Evolutionary conservation across 768 basidiomycete genomes (phyloP), one percentile per base, ranked within the genome.

Genomic region (Lactifluus subvellereus): DNA sequence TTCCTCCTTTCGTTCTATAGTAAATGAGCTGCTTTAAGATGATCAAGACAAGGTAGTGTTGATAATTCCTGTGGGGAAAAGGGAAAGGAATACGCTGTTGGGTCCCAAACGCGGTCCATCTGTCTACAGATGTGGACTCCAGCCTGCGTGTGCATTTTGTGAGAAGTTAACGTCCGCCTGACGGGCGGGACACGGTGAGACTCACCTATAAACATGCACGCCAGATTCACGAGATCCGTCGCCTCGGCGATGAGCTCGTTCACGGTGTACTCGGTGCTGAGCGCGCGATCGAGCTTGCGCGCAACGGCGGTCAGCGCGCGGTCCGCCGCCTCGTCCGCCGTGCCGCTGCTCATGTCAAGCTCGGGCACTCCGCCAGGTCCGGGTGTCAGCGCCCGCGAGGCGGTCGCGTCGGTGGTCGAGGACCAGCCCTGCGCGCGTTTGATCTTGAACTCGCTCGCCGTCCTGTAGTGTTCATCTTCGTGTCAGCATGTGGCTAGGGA

Each of bases 211-310:
- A 81, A 98, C 67, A 98, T 92, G n/a, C 78, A 81, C 3, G 85
- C 86, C 20, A 98, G 75, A 72, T 92, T 92, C 52, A 76, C 77
- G 2, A 77, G 72, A 70, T 96, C 91, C 27, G 86, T 91, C 42
- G 96, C 96, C 71, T 91, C 86, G 20, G 90, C 86, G 62, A 98
- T 87, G 45, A 98, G 82, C 72, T 92, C 88, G 76, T 96, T 97
- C 64, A 99, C 92, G 6, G 88, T 91, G 68, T 91, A 94, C 72
- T 96, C 91, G 30, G 96, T 90, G 69, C 92, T 95, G 65, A 98
- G 78, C 4, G 84, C 80, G 70, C 86, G 87, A 71, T 91, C 85
- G 47, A 99, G 79, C 74, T 98, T 98, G 58, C 84, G 79, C 11
- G 84, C 78, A 42, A 98, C 94, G 38, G 85, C 82, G 40, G 77